phyloP scores from a whole-genome alignment of 805 yeast genomes.

The Lachancea lanzarotensis region DNA sequence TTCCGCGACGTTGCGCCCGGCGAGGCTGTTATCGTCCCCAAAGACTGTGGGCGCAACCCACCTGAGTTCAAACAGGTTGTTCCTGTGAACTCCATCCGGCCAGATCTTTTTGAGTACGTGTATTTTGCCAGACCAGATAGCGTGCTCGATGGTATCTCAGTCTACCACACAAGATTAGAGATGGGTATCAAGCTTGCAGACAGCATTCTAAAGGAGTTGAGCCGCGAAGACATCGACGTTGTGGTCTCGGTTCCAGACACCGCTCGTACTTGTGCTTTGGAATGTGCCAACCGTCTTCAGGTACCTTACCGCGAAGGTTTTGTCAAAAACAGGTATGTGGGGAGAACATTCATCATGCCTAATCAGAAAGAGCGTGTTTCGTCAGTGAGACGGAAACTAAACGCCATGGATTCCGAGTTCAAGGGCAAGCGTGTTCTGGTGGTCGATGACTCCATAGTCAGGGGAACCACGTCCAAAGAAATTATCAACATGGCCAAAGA shows the following conservation, averaged over 20 bases:
- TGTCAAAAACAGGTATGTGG: slow-evolving; percentile 93
- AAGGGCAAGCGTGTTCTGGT: slow-evolving; percentile 75
- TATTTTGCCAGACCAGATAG: slow-evolving; percentile 98
- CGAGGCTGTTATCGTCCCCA: slow-evolving; percentile 91
- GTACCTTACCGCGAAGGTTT: slow-evolving; percentile 94
- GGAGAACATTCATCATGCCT: slow-evolving; percentile 98
- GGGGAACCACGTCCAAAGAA: slow-evolving; percentile 96
- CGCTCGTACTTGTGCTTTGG: slow-evolving; percentile 90
- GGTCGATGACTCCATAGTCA: slow-evolving; percentile 94
- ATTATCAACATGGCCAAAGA: slow-evolving; percentile 98
- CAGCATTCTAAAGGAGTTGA: slow-evolving; percentile 48
- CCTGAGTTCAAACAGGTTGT: slow-evolving; percentile 88
- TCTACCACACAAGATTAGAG: slow-evolving; percentile 82
- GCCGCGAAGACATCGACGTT: slow-evolving; percentile 67
- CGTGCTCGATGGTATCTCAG: slow-evolving; percentile 93
- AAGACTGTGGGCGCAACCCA: slow-evolving; percentile 44
- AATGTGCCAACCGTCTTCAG: slow-evolving; percentile 75
- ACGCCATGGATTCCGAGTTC: slow-evolving; percentile 94
- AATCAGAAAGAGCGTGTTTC: slow-evolving; percentile 91
- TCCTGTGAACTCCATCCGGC: slow-evolving; percentile 71
- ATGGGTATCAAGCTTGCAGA: slow-evolving; percentile 91
- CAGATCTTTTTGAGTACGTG: slow-evolving; percentile 95
- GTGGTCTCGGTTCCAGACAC: slow-evolving; percentile 98
- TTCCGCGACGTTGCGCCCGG: slow-evolving; percentile 88
- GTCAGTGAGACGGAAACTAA: slow-evolving; percentile 87